phyloP scores from a whole-genome alignment of 2,329 filamentous ascomycete genomes.

The Akanthomyces muscarius region DNA sequence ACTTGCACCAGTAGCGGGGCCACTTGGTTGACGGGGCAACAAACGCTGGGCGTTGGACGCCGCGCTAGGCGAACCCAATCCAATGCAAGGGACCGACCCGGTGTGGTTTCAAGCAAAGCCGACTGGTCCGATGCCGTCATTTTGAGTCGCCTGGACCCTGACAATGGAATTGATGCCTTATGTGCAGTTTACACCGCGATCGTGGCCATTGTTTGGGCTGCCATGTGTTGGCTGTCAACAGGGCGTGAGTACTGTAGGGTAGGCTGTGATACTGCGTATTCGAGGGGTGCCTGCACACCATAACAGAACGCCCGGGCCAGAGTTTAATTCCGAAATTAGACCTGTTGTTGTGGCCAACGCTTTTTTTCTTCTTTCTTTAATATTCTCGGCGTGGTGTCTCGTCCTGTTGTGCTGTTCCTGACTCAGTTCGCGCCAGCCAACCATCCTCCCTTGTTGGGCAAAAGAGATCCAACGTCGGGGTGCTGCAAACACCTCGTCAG shows the following conservation, averaged over 20 bases:
- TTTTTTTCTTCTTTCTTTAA: not conserved
- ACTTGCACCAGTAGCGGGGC: not conserved
- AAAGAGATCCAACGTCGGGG: too few relatives aligned
- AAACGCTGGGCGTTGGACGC: not conserved
- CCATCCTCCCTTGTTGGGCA: too few relatives aligned
- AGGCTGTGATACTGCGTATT: not conserved
- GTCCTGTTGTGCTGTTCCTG: too few relatives aligned
- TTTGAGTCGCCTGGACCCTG: not conserved
- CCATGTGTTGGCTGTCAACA: not conserved
- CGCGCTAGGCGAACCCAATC: not conserved
- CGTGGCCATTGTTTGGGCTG: not conserved
- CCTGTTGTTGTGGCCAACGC: not conserved
- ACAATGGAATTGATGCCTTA: not conserved
- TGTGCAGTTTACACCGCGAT: not conserved
- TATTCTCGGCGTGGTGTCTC: too few relatives aligned
- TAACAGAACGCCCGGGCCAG: not conserved
- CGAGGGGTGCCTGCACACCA: not conserved
- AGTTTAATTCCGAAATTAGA: not conserved
- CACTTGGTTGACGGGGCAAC: slow-evolving; percentile 13
- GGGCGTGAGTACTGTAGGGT: not conserved
- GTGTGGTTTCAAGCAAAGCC: not conserved
- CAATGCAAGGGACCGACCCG: not conserved
- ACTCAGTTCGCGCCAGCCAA: too few relatives aligned
- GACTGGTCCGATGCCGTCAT: not conserved
- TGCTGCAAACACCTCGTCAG: too few relatives aligned